These are phyloP conservation scores for Pseudozyma sp. DNA, from an alignment of 1,284 basidiomycete genomes.

Conservation along the genomic window DNA sequence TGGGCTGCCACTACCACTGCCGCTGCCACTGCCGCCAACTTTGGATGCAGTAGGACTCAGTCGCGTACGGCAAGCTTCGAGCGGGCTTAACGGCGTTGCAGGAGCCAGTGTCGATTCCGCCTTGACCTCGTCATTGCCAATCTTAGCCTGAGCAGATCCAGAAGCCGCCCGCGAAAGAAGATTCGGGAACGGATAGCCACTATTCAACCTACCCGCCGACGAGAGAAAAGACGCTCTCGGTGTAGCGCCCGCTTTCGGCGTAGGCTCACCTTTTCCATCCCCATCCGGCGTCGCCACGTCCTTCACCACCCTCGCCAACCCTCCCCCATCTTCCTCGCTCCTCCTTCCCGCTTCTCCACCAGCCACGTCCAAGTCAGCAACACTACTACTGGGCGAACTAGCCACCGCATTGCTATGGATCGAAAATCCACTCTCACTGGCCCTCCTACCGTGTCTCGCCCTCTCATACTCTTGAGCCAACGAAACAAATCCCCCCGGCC, in stretches of 20 bases:
- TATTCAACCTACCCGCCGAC: neutral
- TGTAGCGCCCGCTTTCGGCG: conserved; percentile 31
- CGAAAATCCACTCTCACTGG: conserved; percentile 33
- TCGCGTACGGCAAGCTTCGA: conserved; percentile 15
- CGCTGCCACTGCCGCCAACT: neutral
- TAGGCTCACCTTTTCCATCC: conserved; percentile 16
- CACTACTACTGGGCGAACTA: conserved; percentile 42
- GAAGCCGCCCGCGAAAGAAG: conserved; percentile 13
- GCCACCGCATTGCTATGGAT: conserved; percentile 38
- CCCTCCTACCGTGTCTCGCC: conserved; percentile 21
- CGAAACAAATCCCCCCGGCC: conserved; percentile 47
- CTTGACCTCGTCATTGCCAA: neutral
- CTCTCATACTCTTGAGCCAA: conserved; percentile 46
- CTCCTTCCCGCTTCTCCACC: neutral
- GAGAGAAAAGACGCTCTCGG: conserved; percentile 25
- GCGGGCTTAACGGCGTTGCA: conserved; percentile 26
- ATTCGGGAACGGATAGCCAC: conserved; percentile 33
- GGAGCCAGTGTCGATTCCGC: conserved; percentile 7
- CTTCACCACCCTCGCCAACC: neutral
- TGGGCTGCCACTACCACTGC: conserved; percentile 7
- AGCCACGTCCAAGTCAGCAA: conserved; percentile 26
- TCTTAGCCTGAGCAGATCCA: no score
- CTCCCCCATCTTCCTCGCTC: neutral
- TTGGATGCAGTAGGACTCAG: conserved; percentile 1
- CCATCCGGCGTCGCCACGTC: conserved; percentile 6